A percentile compares a stretch with the other conserved stretches of the same genome.
These are phyloP conservation scores for Amoebophrya sp. DNA, from an alignment of 169 alveolate species.

Conservation along the genomic window DNA sequence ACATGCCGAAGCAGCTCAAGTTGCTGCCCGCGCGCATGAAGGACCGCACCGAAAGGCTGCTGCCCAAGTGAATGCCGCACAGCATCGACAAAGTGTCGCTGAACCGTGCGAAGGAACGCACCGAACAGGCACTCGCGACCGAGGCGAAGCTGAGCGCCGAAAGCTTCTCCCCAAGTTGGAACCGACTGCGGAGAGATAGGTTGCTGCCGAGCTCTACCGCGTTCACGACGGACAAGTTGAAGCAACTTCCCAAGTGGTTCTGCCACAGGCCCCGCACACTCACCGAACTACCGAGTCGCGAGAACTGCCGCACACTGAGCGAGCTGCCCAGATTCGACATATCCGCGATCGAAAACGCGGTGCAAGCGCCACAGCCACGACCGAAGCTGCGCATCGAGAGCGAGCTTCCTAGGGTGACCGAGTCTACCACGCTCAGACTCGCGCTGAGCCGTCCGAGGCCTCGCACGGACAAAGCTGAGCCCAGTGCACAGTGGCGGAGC, in stretches of 20 bases:
- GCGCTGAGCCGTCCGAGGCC: neutral
- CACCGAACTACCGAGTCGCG: neutral
- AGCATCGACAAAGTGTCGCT: neutral
- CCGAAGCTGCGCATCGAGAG: neutral
- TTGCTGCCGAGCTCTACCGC: neutral
- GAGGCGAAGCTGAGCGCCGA: neutral
- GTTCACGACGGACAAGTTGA: constrained; percentile 11
- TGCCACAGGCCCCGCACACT: neutral
- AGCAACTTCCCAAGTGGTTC: neutral
- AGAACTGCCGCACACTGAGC: neutral
- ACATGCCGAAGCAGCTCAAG: neutral
- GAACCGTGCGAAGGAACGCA: neutral
- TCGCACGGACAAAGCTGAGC: constrained; percentile 3
- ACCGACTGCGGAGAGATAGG: neutral
- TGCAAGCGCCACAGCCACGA: neutral
- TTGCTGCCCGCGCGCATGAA: constrained; percentile 5
- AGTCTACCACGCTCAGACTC: neutral
- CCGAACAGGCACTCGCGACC: neutral
- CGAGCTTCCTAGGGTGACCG: neutral
- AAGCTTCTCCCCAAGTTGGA: neutral
- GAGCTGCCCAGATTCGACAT: too few species aligned
- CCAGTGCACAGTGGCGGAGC: neutral
- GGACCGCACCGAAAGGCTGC: neutral
- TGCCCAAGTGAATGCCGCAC: neutral
- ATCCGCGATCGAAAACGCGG: too few species aligned